A percentile compares a stretch with the other conserved stretches of the same genome.
phyloP scores from a whole-genome alignment of 2,329 filamentous ascomycete species.

The Epichloe glyceriae region DNA sequence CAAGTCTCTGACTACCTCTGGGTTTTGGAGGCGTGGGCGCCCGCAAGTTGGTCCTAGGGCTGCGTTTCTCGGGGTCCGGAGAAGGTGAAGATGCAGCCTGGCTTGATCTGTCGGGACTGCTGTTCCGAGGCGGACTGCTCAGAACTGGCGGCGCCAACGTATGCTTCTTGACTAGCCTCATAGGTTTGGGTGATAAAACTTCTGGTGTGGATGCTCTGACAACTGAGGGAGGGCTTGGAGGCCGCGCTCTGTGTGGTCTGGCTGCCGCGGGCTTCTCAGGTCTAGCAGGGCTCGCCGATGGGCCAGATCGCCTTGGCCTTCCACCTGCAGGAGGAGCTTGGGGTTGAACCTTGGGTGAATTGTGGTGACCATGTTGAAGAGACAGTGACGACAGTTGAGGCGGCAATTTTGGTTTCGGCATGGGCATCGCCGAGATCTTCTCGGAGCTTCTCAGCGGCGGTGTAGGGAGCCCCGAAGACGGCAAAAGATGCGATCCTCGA shows the following conservation, averaged over 20 bases:
- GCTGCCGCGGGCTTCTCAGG: constrained; percentile 1
- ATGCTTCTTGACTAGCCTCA: constrained; percentile 16
- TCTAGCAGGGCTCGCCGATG: neutral
- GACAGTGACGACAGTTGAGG: constrained; percentile 6
- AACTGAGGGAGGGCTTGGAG: constrained; percentile 11
- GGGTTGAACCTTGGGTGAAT: neutral
- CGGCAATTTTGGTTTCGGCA: constrained; percentile 10
- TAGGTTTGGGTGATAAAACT: constrained; percentile 22
- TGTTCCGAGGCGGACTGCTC: neutral
- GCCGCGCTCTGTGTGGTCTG: constrained; percentile 10
- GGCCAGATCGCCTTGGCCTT: neutral
- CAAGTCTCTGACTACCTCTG: constrained; percentile 14
- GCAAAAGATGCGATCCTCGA: neutral
- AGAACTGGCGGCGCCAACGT: constrained; percentile 12
- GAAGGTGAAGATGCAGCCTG: constrained; percentile 13
- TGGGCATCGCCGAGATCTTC: constrained; percentile 4
- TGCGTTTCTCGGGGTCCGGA: constrained; percentile 18
- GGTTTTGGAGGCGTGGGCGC: constrained; percentile 26
- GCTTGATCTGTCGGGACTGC: constrained; percentile 5
- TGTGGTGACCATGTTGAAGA: neutral
- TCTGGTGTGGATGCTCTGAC: constrained; percentile 12
- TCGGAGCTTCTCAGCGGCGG: constrained; percentile 1
- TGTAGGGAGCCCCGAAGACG: neutral
- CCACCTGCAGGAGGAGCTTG: neutral
- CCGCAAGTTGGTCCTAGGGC: constrained; percentile 9